A percentile compares a stretch with the other conserved stretches of the same genome.
Evolutionary conservation across 202 grass and related monocot species (phyloP).

Genomic region (Miscanthus sacchariflorus): DNA sequence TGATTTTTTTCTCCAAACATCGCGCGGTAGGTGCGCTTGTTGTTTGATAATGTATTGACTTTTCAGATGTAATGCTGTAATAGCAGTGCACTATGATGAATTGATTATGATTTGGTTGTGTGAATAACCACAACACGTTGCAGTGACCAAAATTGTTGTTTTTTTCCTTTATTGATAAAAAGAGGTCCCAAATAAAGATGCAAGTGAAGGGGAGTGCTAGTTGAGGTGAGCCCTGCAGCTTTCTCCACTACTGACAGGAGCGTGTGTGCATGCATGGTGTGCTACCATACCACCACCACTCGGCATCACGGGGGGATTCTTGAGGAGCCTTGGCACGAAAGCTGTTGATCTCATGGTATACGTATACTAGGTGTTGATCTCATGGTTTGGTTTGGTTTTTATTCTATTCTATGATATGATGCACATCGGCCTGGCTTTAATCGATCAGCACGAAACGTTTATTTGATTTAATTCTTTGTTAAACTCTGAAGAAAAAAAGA

Average conservation of each 20-base stretch:
- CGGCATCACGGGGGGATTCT: constrained; percentile 35
- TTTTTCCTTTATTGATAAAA: not conserved
- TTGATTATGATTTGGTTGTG: not conserved
- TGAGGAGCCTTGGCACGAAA: constrained; percentile 9
- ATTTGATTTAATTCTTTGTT: no score
- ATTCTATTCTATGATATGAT: no score
- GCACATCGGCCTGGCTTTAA: no score
- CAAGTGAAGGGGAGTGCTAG: not conserved
- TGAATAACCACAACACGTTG: not conserved
- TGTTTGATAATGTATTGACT: not conserved
- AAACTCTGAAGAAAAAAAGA: no score
- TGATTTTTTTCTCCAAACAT: not conserved
- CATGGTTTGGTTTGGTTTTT: no score
- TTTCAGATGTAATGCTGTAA: not conserved
- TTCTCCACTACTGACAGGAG: constrained; percentile 4
- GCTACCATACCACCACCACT: constrained; percentile 3
- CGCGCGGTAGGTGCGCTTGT: not conserved
- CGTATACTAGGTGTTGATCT: no score
- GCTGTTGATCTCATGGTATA: no score
- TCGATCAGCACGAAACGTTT: no score
- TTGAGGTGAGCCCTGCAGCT: constrained; percentile 5
- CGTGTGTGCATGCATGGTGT: not conserved
- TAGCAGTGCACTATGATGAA: not conserved
- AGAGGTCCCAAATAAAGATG: not conserved
- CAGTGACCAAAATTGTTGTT: not conserved